phyloP scores from a whole-genome alignment of 192 early-diverging fungal genomes.

The Pilobolus umbonatus region DNA sequence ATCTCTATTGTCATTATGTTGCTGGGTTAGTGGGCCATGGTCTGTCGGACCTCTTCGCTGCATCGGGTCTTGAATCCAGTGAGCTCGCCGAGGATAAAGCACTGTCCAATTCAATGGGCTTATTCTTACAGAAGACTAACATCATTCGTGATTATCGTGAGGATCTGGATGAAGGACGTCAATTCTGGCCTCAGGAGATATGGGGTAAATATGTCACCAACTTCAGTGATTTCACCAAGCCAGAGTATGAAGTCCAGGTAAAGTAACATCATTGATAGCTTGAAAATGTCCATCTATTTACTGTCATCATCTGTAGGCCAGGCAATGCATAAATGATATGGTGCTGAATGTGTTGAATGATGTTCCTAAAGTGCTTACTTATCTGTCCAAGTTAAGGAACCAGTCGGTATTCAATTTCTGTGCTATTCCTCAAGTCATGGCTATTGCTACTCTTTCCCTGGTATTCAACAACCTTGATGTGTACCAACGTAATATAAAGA shows the following conservation, averaged over 20 bases:
- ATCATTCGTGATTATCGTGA: constrained; percentile 95
- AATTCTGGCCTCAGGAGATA: constrained; percentile 95
- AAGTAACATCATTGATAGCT: not conserved
- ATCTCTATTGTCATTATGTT: constrained; percentile 97
- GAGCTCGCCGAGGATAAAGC: constrained; percentile 42
- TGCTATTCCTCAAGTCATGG: constrained; percentile 99
- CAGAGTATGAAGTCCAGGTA: constrained; percentile 57
- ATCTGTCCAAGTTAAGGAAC: constrained; percentile 73
- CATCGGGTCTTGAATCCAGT: constrained; percentile 73
- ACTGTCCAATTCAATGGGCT: constrained; percentile 90
- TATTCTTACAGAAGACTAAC: constrained; percentile 98
- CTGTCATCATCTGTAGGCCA: constrained; percentile 38
- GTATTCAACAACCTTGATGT: constrained; percentile 84
- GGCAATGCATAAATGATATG: constrained; percentile 85
- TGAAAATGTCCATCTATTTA: not conserved
- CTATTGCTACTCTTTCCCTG: constrained; percentile 83
- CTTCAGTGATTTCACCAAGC: constrained; percentile 67
- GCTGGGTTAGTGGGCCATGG: constrained; percentile 95
- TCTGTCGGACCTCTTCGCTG: constrained; percentile 85
- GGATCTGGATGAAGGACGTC: constrained; percentile 81
- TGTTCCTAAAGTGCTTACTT: constrained; percentile 83
- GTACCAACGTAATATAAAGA: constrained; percentile 83
- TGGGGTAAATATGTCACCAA: constrained; percentile 80
- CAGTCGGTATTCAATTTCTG: constrained; percentile 87
- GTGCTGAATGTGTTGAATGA: constrained; percentile 79